Conservation (phyloP, 306 rosid genomes). For the Casuarina equisetifolia region DNA sequence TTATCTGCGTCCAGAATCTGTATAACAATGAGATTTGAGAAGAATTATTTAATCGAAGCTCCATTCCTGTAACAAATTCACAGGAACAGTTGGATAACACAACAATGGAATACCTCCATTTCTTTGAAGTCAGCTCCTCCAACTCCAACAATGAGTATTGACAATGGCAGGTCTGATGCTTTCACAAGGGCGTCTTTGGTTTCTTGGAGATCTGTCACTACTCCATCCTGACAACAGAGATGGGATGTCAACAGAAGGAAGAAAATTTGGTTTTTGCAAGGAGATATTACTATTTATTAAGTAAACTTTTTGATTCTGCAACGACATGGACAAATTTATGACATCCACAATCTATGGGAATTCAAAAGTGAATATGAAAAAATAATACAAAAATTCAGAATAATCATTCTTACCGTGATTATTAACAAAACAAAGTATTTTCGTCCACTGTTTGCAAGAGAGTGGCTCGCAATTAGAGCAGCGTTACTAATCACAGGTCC, state of each 20-base stretch:
- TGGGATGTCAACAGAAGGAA: slow-evolving; percentile 13
- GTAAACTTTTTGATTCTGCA: background rate
- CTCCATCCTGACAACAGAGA: slow-evolving; percentile 76
- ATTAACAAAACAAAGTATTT: slow-evolving; percentile 91
- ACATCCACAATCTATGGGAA: background rate
- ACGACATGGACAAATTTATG: background rate
- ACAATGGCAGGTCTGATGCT: slow-evolving; percentile 93
- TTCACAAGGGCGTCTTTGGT: slow-evolving; percentile 95
- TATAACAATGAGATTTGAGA: slow-evolving; percentile 6
- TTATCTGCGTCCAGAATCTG: slow-evolving; percentile 94
- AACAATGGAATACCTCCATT: slow-evolving; percentile 76
- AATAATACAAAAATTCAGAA: slow-evolving; percentile 9
- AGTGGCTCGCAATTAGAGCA: slow-evolving; percentile 91
- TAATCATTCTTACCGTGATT: slow-evolving; percentile 73
- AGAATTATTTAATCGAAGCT: background rate
- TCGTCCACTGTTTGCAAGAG: slow-evolving; percentile 69
- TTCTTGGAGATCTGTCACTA: slow-evolving; percentile 99
- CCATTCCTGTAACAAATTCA: background rate
- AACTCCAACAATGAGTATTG: slow-evolving; percentile 95
- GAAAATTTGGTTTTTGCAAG: slow-evolving; percentile 3
- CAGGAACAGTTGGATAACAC: background rate
- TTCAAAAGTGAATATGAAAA: slow-evolving; percentile 17
- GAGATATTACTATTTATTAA: background rate
- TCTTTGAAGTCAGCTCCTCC: slow-evolving; percentile 99
- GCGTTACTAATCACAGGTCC: slow-evolving; percentile 94